Base-by-base conservation (phyloP, 163 green algal genomes). In the Scenedesmus sp. region DNA sequence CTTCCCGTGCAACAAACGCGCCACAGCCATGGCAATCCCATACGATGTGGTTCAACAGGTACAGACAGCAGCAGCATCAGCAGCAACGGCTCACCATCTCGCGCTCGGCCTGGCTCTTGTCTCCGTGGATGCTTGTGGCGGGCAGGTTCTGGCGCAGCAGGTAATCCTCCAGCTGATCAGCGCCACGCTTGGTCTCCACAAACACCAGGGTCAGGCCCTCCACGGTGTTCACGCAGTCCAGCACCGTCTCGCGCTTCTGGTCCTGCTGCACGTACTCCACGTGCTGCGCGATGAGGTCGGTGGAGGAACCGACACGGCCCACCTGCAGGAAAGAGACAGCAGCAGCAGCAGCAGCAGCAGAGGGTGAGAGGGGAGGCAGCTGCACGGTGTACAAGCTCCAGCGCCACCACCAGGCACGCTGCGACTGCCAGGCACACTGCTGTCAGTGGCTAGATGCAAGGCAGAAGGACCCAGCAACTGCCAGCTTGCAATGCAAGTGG, bases 181-280 rank as follows among this genome's bases (percentile, higher is more conserved):
- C 98, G 66, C 98, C 97, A 76, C 97, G 96, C 97, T 99, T 99
- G 73, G 98, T 99, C 97, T 99, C 98, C 77, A 99, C 98, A 95
- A 99, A 99, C 46, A 99, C 97, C 62, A 99, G 95, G 4, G 97
- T 99, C 70, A 99, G 95, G 77, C 98, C 98, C 95, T 98, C 96
- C 34, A 99, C 97, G 9, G 96, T 97, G 93, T 97, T 96, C 87
- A 99, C 96, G 46, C 99, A 97, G 95, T 99, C 98, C 94, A 99
- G 95, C 85, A 99, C 96, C 70, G 99, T 98, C 91, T 98, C 91
- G 82, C 97, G 96, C 96, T 99, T 99, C 92, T 99, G 97, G 82
- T 96, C 82, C 16, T 91, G 67, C 8, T 95, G 93, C 57, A 99
- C 98, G 67, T 97, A 99, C 96, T 99, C 97, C 23, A 99, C 94